These are phyloP conservation scores for Hibiscus mutabilis DNA, from an alignment of 345 rosid species.

Conservation along the genomic window DNA sequence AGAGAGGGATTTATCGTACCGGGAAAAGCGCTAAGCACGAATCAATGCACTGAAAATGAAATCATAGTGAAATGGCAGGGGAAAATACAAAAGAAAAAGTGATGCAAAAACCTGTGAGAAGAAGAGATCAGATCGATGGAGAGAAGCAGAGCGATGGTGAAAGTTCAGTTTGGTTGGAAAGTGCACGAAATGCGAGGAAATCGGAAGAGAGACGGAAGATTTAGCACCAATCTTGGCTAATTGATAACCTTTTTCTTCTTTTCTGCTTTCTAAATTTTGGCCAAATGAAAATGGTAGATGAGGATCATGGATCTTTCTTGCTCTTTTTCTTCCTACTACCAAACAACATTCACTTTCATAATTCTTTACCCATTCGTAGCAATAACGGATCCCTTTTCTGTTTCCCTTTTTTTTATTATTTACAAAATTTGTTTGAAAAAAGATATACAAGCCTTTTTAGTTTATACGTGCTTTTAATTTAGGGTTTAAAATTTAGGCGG, in stretches of 20 bases:
- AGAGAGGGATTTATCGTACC: slow-evolving; percentile 17
- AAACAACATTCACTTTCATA: background rate
- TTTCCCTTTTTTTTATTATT: background rate
- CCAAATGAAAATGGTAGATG: background rate
- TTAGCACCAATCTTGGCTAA: slow-evolving; percentile 29
- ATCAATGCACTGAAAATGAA: slow-evolving; percentile 50
- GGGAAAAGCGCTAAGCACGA: slow-evolving; percentile 19
- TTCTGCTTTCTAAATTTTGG: background rate
- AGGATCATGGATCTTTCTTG: background rate
- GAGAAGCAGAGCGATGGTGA: background rate
- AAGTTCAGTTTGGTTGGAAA: slow-evolving; percentile 1
- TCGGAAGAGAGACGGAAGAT: slow-evolving; percentile 24
- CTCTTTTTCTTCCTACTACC: background rate
- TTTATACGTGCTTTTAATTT: too few species aligned
- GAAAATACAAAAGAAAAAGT: background rate
- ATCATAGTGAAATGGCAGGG: slow-evolving; percentile 28
- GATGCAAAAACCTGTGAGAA: background rate
- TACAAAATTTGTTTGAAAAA: background rate
- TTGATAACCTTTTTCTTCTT: background rate
- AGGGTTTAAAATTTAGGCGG: too few species aligned
- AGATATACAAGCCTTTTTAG: too few species aligned
- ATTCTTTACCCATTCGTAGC: background rate
- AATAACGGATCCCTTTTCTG: background rate
- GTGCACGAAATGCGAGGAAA: slow-evolving; percentile 8
- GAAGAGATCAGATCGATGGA: slow-evolving; percentile 4